These are phyloP conservation scores for Moelleriella libera DNA, from an alignment of 2,329 filamentous ascomycete species.

Conservation along the genomic window DNA sequence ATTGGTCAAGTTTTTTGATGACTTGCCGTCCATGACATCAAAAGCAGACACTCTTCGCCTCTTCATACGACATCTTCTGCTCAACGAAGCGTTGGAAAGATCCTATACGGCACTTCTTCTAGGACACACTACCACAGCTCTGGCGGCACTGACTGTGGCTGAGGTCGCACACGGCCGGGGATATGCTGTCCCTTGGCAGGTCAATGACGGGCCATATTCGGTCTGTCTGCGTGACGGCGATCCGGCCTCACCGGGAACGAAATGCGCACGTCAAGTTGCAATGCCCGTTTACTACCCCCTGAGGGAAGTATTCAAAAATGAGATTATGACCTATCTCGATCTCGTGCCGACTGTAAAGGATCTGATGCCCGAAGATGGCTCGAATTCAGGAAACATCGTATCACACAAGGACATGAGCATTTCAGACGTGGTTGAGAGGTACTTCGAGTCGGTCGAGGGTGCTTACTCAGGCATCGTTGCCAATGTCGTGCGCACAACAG, in stretches of 20 bases:
- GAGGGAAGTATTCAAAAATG: conserved; percentile 71
- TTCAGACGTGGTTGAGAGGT: conserved; percentile 77
- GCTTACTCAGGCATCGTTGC: conserved; percentile 85
- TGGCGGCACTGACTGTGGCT: conserved; percentile 74
- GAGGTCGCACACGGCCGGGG: conserved; percentile 88
- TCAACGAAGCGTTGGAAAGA: conserved; percentile 44
- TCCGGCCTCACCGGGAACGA: conserved; percentile 4
- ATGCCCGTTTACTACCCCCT: conserved; percentile 60
- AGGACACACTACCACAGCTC: conserved; percentile 73
- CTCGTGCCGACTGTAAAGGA: conserved; percentile 37
- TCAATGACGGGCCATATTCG: conserved; percentile 53
- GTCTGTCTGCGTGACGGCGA: conserved; percentile 14
- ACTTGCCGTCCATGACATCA: conserved; percentile 60
- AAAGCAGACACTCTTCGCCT: conserved; percentile 59
- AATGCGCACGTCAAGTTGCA: conserved; percentile 8
- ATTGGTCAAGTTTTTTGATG: conserved; percentile 40
- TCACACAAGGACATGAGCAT: conserved; percentile 73
- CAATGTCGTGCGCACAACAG: conserved; percentile 88
- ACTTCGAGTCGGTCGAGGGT: conserved; percentile 68
- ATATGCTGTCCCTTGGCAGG: conserved; percentile 66
- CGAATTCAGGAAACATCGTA: conserved; percentile 25
- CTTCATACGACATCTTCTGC: conserved; percentile 57
- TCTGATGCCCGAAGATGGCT: conserved; percentile 26
- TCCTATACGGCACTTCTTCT: conserved; percentile 61
- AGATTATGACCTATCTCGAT: conserved; percentile 54